Evolutionary conservation across 1,284 basidiomycete species (phyloP), one percentile per base, ranked within the genome.

Genomic region (Sanghuangporus baumii): DNA sequence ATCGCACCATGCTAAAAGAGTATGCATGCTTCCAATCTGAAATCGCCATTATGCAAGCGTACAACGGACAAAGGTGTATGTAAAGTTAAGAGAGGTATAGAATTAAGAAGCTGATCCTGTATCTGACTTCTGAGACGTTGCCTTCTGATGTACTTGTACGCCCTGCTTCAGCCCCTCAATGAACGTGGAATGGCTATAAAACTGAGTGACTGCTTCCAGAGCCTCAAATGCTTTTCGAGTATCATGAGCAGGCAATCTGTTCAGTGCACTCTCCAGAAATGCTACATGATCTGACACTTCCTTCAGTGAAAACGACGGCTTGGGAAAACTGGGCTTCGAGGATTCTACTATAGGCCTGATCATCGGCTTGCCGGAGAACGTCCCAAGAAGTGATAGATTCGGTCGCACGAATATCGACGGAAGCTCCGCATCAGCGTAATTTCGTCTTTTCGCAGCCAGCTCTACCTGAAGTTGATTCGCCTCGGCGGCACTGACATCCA

Each of bases 1-100:
- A 66, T 67, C 69, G 68, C 65, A 66, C 68, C 74, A 81, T 82
- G 78, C 75, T 75, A 80, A 81, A 75, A 76, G 75, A 69, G 67
- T 74, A 77, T 79, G 76, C 75, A 71, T n/a, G 36, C 46, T 16
- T 50, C 46, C 18, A n/a, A 36, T 55, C 18, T 57, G 52, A 51
- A 16, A 51, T 43, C n/a, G 8, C 20, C 37, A 38, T 18, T 52
- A n/a, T 47, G 26, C 40, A 12, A 41, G 6, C 6, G 43, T 46
- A 46, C 9, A 46, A 46, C 20, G 43, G 20, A 46, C 6, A 46
- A 16, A 46, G 43, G 43, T 3, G 8, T 31, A 31, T 31, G 26
- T 5, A 31, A 31, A 31, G 26, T 31, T 31, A 31, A 31, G 26
- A 31, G 43, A 46, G 16, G 8, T n/a, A 18, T n/a, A 46, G 2